Percentiles rank a stretch among this genome's conserved stretches.
Evolutionary conservation across 306 rosid genomes (phyloP).

Genomic region (Acacia acuminata): DNA sequence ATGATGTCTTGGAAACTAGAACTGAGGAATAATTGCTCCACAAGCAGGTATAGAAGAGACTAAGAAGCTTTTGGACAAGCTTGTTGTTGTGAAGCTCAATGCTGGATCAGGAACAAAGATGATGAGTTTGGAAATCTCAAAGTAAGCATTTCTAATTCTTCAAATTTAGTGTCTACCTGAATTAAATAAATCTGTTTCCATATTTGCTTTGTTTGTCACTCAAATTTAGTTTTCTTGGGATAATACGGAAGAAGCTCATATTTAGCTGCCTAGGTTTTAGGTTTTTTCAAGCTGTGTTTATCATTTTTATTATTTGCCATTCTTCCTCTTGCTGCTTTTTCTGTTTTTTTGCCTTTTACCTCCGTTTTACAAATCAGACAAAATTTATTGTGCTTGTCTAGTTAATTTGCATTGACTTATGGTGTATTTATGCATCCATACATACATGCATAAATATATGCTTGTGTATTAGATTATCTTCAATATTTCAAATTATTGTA

Average conservation of each 20-base stretch:
- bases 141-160: constrained; percentile 46
- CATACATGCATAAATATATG: not conserved
- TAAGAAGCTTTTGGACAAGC: constrained; percentile 66
- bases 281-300: not conserved
- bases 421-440: not conserved
- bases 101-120: constrained; percentile 40
- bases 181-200: not conserved
- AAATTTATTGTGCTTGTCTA: not conserved
- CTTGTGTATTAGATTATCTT: not conserved
- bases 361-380: not conserved
- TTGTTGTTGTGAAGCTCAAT: constrained; percentile 69
- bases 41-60: constrained; percentile 50
- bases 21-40: not conserved
- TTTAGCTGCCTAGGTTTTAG: constrained; percentile 13
- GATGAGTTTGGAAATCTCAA: constrained; percentile 62
- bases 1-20: not conserved
- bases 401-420: constrained; percentile 1
- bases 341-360: not conserved
- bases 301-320: not conserved
- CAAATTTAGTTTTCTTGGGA: not conserved
- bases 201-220: not conserved
- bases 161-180: not conserved
- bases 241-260: not conserved
- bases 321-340: not conserved
- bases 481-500: not conserved